Conservation (phyloP, 768 basidiomycete species). For the Jaapia argillacea region DNA sequence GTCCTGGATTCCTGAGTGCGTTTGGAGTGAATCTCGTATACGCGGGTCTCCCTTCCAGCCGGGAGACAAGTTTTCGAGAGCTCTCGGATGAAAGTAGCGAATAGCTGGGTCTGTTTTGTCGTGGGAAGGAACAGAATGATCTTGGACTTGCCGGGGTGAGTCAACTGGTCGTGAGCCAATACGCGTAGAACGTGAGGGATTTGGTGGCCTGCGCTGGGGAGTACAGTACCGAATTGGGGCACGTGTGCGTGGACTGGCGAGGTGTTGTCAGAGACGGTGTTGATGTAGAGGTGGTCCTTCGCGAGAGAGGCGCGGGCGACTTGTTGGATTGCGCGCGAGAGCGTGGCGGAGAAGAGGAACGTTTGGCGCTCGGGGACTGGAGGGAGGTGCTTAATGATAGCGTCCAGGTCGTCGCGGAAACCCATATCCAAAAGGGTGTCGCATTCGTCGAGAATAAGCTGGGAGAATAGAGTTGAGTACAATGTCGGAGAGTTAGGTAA, state of each 20-base stretch:
- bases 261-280: slow-evolving; percentile 53
- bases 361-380: slow-evolving; percentile 66
- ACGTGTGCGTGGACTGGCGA: slow-evolving; percentile 67
- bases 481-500: slow-evolving; percentile 1
- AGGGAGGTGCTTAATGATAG: slow-evolving; percentile 57
- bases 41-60: slow-evolving; percentile 33
- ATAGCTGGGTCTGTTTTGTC: slow-evolving; percentile 76
- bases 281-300: slow-evolving; percentile 57
- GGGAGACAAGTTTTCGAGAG: slow-evolving; percentile 38
- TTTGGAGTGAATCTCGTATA: slow-evolving; percentile 83
- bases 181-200: slow-evolving; percentile 72
- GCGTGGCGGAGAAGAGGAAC: slow-evolving; percentile 86
- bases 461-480: slow-evolving; percentile 5
- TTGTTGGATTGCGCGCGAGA: slow-evolving; percentile 61
- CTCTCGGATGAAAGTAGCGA: slow-evolving; percentile 48
- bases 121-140: slow-evolving; percentile 79
- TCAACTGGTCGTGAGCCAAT: slow-evolving; percentile 81
- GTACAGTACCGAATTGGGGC: slow-evolving; percentile 73
- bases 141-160: slow-evolving; percentile 57
- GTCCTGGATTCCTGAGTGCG: slow-evolving; percentile 49
- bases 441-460: slow-evolving; percentile 90
- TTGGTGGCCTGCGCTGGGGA: slow-evolving; percentile 56
- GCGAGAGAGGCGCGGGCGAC: slow-evolving; percentile 54
- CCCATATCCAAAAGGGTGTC: slow-evolving; percentile 90
- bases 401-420: slow-evolving; percentile 79